Base-by-base conservation (phyloP, 371 early-diverging fungal genomes). In the Phascolomyces articulosus region DNA sequence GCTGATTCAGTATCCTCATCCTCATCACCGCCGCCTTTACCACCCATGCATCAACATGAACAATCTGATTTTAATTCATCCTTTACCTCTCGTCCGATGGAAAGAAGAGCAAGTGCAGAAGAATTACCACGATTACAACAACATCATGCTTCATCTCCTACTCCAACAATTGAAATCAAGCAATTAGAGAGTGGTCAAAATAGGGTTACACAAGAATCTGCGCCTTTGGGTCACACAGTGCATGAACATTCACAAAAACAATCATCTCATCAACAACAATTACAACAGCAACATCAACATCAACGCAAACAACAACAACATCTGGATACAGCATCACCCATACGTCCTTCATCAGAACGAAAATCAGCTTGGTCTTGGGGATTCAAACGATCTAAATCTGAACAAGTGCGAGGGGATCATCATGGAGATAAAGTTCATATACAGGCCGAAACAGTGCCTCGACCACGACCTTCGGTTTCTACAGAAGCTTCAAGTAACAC, bases 361-460 rank as follows among this genome's bases (percentile, higher is more conserved):
- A 71, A 71, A 40, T 64, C 67, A 34, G 47, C 67, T 0, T 71
- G 71, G 71, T 67, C 71, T 27, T 71, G 71, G 71, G 55, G 66
- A 4, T 71, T 67, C 31, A 49, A 48, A n/a, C 55, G 63, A 58
- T 65, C 62, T 1, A 62, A 66, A 21, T 60, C 63, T 16, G 56
- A 66, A 20, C 41, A 70, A 60, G 55, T 40, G 53, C 11, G 62
- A 63, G 15, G 51, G 28, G 57, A 64, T 28, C n/a, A 28, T n/a
- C 0, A 13, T n/a, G 26, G 18, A 20, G 28, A 27, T 47, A 41
- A 48, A 60, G 28, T 44, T 21, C 13, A 28, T 47, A 28, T 40
- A 26, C 26, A 26, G 8, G 38, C 60, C 29, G 40, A 41, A 53
- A 27, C 57, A 15, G 40, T 55, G 29, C 63, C 63, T 29, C 57